Evolutionary conservation across 352 stramenopile genomes (phyloP).

Genomic region (Halophytophthora polymorphica): DNA sequence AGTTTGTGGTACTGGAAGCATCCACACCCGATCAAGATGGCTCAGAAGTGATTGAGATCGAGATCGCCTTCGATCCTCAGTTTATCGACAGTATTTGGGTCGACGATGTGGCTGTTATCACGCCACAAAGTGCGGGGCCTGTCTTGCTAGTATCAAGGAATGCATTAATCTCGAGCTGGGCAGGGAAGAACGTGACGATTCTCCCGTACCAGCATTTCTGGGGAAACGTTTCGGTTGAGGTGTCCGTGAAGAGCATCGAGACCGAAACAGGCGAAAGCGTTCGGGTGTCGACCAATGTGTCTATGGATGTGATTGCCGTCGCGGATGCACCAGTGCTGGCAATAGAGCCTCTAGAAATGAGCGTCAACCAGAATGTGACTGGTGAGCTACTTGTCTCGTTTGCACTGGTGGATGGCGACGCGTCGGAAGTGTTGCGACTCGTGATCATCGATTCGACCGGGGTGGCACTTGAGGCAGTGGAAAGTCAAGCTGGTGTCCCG

Average conservation of each 20-base stretch:
- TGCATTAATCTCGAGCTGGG: conserved; percentile 3
- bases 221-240: conserved; percentile 28
- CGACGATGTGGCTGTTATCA: conserved; percentile 20
- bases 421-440: conserved; percentile 37
- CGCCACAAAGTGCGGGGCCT: conserved; percentile 6
- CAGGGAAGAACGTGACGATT: conserved; percentile 27
- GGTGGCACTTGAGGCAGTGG: conserved; percentile 18
- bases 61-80: conserved; percentile 24
- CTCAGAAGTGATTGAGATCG: conserved; percentile 48
- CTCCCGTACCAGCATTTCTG: conserved; percentile 34
- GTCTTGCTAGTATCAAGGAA: conserved; percentile 21
- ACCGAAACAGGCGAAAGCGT: conserved; percentile 19
- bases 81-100: conserved; percentile 30
- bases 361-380: conserved; percentile 32
- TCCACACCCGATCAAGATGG: conserved; percentile 41
- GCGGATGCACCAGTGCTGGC: conserved; percentile 34
- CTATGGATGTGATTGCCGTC: conserved; percentile 25
- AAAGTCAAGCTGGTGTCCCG: conserved; percentile 15
- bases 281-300: conserved; percentile 18
- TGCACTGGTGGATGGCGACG: conserved; percentile 33
- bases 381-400: conserved; percentile 31
- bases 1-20: conserved; percentile 34
- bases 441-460: conserved; percentile 22
- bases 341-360: conserved; percentile 13
- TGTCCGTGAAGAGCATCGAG: conserved; percentile 31